Evolutionary conservation across 2,329 filamentous ascomycete species (phyloP).

Genomic region (Nothopassalora personata): DNA sequence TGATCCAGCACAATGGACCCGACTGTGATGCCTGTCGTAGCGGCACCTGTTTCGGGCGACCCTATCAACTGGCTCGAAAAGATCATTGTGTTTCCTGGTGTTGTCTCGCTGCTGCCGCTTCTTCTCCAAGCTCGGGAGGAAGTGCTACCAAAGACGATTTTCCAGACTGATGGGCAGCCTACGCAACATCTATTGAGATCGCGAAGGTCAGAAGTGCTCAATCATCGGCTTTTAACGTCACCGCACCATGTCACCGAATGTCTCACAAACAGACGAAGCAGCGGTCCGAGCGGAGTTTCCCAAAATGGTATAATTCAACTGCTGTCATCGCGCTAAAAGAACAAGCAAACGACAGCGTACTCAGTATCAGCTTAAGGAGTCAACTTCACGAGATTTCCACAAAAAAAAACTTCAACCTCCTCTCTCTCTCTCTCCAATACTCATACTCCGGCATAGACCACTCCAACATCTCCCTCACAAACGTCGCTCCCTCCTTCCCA

Average conservation of each 20-base stretch:
- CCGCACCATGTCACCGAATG: background rate
- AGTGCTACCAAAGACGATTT: background rate
- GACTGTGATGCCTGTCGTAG: background rate
- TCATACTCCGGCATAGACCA: conserved; percentile 39
- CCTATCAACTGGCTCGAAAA: background rate
- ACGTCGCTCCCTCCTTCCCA: conserved; percentile 11
- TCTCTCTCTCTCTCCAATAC: conserved; percentile 27
- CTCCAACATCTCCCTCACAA: conserved; percentile 12
- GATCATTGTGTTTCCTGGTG: background rate
- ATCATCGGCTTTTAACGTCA: background rate
- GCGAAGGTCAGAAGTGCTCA: background rate
- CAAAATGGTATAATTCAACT: background rate
- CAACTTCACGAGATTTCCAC: too few relatives aligned
- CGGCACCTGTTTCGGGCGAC: background rate
- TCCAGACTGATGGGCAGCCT: background rate
- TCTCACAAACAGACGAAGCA: background rate
- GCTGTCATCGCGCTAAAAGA: background rate
- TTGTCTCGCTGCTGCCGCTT: background rate
- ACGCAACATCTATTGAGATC: background rate
- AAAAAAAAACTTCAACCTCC: background rate
- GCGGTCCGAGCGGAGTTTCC: background rate
- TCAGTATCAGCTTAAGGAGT: background rate
- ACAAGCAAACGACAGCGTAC: background rate
- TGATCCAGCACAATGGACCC: background rate
- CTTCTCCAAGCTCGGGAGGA: background rate